A percentile compares a stretch with the other conserved stretches of the same genome.
These are phyloP conservation scores for Solioccasus polychromus DNA, from an alignment of 768 basidiomycete genomes.

Conservation along the genomic window DNA sequence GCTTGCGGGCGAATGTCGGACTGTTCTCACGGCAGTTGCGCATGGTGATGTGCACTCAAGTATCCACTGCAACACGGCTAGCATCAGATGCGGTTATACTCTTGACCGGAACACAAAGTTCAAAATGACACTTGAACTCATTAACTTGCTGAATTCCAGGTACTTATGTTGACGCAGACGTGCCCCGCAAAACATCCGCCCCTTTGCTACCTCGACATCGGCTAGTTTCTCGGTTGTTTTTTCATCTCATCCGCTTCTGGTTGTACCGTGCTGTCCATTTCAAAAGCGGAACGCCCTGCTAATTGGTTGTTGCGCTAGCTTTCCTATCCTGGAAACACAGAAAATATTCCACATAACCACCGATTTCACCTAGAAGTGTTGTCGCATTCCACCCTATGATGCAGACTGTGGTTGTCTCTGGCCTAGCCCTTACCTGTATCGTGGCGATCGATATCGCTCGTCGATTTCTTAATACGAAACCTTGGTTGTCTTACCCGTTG, in stretches of 20 bases:
- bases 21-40: too few relatives aligned
- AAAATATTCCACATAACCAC: background rate
- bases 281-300: background rate
- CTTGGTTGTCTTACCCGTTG: background rate
- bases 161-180: too few relatives aligned
- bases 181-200: too few relatives aligned
- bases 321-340: background rate
- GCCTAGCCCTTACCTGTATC: background rate
- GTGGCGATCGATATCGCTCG: background rate
- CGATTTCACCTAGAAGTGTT: background rate
- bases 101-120: too few relatives aligned
- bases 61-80: too few relatives aligned
- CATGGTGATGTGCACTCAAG: too few relatives aligned
- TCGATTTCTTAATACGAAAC: background rate
- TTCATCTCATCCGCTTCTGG: background rate
- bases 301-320: background rate
- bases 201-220: background rate
- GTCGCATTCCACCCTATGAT: conserved; percentile 1
- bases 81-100: too few relatives aligned
- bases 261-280: background rate
- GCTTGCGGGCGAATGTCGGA: too few relatives aligned
- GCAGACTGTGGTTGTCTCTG: background rate
- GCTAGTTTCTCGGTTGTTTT: background rate
- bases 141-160: too few relatives aligned
- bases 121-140: too few relatives aligned